Conservation (phyloP, 176 grass and related monocot genomes). For the Aegilops longissima region DNA sequence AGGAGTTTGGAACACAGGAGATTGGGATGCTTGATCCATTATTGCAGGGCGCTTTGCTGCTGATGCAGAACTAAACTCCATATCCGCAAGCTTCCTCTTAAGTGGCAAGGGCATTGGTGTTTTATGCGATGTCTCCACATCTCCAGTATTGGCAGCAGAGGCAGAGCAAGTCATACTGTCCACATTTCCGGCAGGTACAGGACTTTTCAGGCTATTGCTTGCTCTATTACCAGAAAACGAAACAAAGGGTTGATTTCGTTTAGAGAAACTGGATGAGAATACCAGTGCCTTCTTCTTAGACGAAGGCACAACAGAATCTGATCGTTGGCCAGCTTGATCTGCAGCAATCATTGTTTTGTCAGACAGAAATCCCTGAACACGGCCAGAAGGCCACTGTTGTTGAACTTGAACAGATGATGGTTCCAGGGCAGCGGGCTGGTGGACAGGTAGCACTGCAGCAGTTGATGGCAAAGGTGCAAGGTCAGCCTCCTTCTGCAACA, state of each 20-base stretch:
- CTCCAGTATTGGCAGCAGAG: conserved; percentile 31
- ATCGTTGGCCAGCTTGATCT: conserved; percentile 47
- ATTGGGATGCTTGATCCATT: conserved; percentile 54
- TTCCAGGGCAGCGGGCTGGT: conserved; percentile 70
- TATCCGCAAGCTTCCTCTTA: conserved; percentile 79
- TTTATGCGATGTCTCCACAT: conserved; percentile 42
- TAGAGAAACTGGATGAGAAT: conserved; percentile 75
- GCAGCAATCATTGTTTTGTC: conserved; percentile 37
- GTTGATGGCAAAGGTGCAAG: conserved; percentile 62
- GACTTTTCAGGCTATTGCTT: conserved; percentile 36
- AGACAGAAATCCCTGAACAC: conserved; percentile 63
- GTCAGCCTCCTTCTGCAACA: conserved; percentile 90
- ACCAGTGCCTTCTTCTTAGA: conserved; percentile 68
- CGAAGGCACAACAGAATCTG: conserved; percentile 45
- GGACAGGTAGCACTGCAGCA: conserved; percentile 48
- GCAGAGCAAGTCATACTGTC: conserved; percentile 32
- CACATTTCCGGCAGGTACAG: conserved; percentile 37
- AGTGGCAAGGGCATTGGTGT: conserved; percentile 76
- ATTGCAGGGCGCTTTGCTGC: conserved; percentile 52
- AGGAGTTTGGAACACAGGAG: conserved; percentile 74
- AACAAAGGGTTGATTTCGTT: conserved; percentile 40
- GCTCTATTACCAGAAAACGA: conserved; percentile 38
- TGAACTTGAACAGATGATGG: conserved; percentile 45
- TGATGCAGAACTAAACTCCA: conserved; percentile 46
- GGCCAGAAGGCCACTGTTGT: conserved; percentile 75